Percentiles rank a stretch among this genome's conserved stretches.
phyloP scores from a whole-genome alignment of 2,329 filamentous ascomycete species.

The Zopfia rhizophila region DNA sequence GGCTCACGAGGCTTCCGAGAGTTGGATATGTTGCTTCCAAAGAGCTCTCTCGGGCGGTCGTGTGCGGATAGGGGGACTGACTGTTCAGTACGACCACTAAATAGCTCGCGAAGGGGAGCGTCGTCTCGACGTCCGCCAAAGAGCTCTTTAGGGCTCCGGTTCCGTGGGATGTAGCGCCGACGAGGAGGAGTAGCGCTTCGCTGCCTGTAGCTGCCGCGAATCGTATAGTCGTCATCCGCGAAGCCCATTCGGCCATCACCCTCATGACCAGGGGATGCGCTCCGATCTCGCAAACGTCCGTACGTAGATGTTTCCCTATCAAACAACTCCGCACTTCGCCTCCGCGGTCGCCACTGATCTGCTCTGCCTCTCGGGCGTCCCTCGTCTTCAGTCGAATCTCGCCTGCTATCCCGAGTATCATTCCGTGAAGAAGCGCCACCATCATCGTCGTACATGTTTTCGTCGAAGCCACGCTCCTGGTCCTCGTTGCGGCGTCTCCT shows the following conservation, averaged over 20 bases:
- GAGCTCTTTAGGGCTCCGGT: too few relatives aligned
- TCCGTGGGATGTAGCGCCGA: too few relatives aligned
- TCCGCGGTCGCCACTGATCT: too few relatives aligned
- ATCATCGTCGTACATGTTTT: constrained; percentile 88
- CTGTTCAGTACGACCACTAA: too few relatives aligned
- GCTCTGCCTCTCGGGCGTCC: too few relatives aligned
- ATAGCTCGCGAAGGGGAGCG: constrained; percentile 35
- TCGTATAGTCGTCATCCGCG: constrained; percentile 59
- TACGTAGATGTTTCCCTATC: too few relatives aligned
- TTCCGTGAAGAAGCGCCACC: constrained; percentile 56
- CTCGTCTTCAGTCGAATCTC: constrained; percentile 36
- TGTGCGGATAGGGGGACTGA: constrained; percentile 26
- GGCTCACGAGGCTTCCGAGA: constrained; percentile 34
- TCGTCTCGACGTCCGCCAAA: constrained; percentile 1
- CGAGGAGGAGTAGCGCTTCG: constrained; percentile 51
- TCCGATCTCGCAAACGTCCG: constrained; percentile 67
- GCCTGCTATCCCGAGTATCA: too few relatives aligned
- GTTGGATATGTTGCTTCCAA: constrained; percentile 28
- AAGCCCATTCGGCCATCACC: constrained; percentile 62
- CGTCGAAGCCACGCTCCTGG: constrained; percentile 71
- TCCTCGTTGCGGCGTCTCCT: constrained; percentile 58
- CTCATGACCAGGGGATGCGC: constrained; percentile 65
- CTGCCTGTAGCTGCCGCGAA: constrained; percentile 53
- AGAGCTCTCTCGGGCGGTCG: too few relatives aligned
- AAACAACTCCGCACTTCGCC: constrained; percentile 32